Evolutionary conservation across 257 asterid species (phyloP).

Genomic region (Phtheirospermum japonicum): DNA sequence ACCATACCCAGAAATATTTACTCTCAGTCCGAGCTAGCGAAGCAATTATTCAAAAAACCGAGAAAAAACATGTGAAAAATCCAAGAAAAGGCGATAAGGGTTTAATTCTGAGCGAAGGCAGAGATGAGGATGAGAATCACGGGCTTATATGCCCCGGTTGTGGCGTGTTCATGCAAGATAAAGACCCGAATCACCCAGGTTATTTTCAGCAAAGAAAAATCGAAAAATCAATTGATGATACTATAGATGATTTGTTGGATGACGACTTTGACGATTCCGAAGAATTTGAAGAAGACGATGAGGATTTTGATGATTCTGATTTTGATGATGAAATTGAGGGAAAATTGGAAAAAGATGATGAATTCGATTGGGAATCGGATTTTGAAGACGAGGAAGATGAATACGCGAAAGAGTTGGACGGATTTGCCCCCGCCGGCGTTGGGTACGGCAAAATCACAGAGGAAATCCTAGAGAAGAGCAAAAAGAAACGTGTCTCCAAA

Average conservation of each 20-base stretch:
- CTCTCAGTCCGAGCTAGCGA: too few relatives aligned
- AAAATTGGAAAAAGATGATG: constrained; percentile 34
- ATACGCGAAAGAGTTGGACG: constrained; percentile 59
- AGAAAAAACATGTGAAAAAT: too few relatives aligned
- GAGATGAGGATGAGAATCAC: constrained; percentile 66
- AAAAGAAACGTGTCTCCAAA: constrained; percentile 59
- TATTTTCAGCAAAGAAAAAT: constrained; percentile 52
- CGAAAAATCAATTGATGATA: constrained; percentile 29
- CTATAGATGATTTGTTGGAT: constrained; percentile 38
- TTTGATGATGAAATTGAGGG: constrained; percentile 42
- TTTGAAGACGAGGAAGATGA: constrained; percentile 47
- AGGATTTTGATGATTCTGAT: neutral
- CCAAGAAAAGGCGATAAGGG: constrained; percentile 41
- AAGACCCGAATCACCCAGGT: constrained; percentile 72
- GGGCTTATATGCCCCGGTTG: constrained; percentile 87
- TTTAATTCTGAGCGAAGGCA: constrained; percentile 64
- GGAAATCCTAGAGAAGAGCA: constrained; percentile 53
- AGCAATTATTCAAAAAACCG: too few relatives aligned
- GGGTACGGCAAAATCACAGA: constrained; percentile 85
- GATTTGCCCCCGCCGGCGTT: constrained; percentile 75
- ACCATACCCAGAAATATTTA: too few relatives aligned
- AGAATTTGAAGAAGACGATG: constrained; percentile 44
- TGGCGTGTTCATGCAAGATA: constrained; percentile 92
- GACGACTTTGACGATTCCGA: constrained; percentile 45
- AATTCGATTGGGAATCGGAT: constrained; percentile 39